Conservation (phyloP, 2,329 filamentous ascomycete species). For the Lasiodiplodia sp. region DNA sequence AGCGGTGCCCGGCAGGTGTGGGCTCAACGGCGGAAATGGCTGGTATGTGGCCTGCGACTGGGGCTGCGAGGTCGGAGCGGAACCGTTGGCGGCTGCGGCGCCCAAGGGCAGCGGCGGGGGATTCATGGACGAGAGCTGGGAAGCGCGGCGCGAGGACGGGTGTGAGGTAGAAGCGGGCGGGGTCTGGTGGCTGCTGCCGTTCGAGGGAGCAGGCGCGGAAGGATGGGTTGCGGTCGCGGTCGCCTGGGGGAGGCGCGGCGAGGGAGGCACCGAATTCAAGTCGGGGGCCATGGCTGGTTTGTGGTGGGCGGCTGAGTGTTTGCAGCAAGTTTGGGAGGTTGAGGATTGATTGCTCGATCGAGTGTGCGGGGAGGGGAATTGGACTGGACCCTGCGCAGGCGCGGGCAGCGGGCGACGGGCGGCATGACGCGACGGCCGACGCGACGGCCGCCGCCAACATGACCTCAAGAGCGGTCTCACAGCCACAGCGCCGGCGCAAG, state of each 20-base stretch:
- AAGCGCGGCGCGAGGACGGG: conserved; percentile 54
- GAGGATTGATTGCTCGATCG: not conserved
- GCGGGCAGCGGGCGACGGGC: conserved; percentile 2
- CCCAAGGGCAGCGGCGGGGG: conserved; percentile 53
- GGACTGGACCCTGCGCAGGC: conserved; percentile 5
- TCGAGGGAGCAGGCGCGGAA: conserved; percentile 37
- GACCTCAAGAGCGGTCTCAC: conserved; percentile 11
- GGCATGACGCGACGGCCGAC: conserved; percentile 14
- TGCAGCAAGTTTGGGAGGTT: conserved; percentile 7
- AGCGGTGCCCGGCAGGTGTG: conserved; percentile 38
- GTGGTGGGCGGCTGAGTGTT: conserved; percentile 1
- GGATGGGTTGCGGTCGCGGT: conserved; percentile 35
- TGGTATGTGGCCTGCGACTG: conserved; percentile 42
- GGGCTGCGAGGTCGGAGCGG: conserved; percentile 14
- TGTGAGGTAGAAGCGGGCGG: conserved; percentile 44
- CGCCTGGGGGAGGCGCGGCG: conserved; percentile 44
- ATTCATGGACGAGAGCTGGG: conserved; percentile 56
- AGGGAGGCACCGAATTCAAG: conserved; percentile 53
- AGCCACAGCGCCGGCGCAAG: conserved; percentile 10
- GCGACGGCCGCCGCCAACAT: conserved; percentile 14
- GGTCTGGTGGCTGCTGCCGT: conserved; percentile 41
- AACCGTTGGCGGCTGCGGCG: conserved; percentile 33
- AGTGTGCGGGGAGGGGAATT: conserved; percentile 11
- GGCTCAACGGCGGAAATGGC: conserved; percentile 47
- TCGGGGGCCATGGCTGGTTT: conserved; percentile 56